phyloP scores from a whole-genome alignment of 2,329 filamentous ascomycete genomes.

The Atkinsonella hypoxylon region DNA sequence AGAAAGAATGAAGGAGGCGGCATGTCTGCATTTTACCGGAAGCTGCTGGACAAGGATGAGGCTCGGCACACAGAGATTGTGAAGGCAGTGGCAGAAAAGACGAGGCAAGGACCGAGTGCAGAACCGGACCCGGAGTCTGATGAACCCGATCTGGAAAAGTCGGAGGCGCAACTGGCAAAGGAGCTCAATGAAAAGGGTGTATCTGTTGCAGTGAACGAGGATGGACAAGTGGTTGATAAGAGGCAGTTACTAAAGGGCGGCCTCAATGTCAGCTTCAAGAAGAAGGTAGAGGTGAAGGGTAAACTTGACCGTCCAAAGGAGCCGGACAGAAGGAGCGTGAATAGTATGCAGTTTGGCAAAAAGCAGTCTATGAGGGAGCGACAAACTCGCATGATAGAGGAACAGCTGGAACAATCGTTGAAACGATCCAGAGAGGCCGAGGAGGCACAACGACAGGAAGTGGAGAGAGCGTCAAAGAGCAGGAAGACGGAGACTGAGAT shows the following conservation, averaged over 20 bases:
- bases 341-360: constrained; percentile 31
- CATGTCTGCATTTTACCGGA: constrained; percentile 69
- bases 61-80: constrained; percentile 56
- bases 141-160: constrained; percentile 38
- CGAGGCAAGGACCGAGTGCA: constrained; percentile 24
- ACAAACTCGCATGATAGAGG: too few relatives aligned
- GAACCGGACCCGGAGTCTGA: constrained; percentile 17
- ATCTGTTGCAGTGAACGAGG: constrained; percentile 62
- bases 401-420: too few relatives aligned
- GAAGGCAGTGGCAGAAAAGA: constrained; percentile 49
- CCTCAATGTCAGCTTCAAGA: constrained; percentile 58
- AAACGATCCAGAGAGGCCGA: constrained; percentile 36
- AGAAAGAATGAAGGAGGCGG: constrained; percentile 52
- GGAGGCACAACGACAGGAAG: constrained; percentile 50
- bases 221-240: constrained; percentile 75
- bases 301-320: constrained; percentile 16
- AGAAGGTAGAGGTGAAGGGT: constrained; percentile 32
- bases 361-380: constrained; percentile 27
- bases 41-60: constrained; percentile 60
- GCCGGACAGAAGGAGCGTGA: constrained; percentile 23
- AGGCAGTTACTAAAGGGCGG: constrained; percentile 66
- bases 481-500: constrained; percentile 68
- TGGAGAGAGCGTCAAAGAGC: constrained; percentile 59
- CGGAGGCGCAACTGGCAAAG: constrained; percentile 51
- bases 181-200: constrained; percentile 53